A percentile compares a stretch with the other conserved stretches of the same genome.
Conservation (phyloP, 257 asterid species). For the Schizonepeta tenuifolia region DNA sequence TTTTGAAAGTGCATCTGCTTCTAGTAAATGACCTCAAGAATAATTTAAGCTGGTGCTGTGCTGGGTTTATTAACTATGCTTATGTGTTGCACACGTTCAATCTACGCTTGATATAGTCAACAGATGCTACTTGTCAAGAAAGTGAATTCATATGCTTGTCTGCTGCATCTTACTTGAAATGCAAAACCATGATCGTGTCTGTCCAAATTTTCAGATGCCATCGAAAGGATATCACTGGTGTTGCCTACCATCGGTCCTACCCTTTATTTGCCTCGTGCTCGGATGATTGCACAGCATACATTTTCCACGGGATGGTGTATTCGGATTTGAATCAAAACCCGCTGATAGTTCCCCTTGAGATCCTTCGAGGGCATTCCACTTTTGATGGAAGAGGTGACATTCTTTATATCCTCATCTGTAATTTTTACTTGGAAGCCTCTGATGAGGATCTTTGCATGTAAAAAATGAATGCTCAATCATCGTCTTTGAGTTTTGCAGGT, state of each 20-base stretch:
- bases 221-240: constrained; percentile 73
- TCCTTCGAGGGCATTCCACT: constrained; percentile 85
- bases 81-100: background rate
- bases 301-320: constrained; percentile 94
- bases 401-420: background rate
- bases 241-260: constrained; percentile 85
- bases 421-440: background rate
- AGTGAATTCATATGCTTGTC: background rate
- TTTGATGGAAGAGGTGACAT: constrained; percentile 79
- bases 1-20: too few species aligned
- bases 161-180: background rate
- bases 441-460: background rate
- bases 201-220: constrained; percentile 65
- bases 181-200: background rate
- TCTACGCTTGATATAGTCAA: background rate
- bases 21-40: too few species aligned
- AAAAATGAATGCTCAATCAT: background rate
- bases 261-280: constrained; percentile 93
- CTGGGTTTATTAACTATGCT: background rate
- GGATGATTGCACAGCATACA: constrained; percentile 86
- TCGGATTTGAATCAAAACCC: constrained; percentile 94
- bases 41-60: background rate
- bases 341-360: constrained; percentile 78
- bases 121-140: constrained; percentile 3
- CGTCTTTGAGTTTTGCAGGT: constrained; percentile 53